Evolutionary conservation across 164 flowering plant genomes (phyloP).

Genomic region (Annona cherimola): DNA sequence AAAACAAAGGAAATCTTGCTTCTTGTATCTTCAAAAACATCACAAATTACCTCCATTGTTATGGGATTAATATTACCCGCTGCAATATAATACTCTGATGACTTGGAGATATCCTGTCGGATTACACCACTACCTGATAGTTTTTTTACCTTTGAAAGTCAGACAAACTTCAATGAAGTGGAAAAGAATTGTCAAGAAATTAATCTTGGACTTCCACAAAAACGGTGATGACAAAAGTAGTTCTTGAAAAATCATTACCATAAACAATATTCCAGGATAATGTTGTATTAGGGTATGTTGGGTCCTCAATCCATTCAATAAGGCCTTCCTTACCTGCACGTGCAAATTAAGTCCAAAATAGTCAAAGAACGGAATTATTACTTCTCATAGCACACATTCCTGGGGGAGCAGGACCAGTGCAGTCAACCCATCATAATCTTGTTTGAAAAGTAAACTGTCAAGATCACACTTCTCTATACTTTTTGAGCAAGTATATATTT

Average conservation of each 20-base stretch:
- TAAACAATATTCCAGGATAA: constrained; percentile 65
- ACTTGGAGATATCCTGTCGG: constrained; percentile 34
- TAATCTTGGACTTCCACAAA: not conserved
- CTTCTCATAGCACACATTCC: no score
- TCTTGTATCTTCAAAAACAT: not conserved
- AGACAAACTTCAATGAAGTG: not conserved
- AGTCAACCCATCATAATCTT: no score
- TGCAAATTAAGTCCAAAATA: not conserved
- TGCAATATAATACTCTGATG: constrained; percentile 59
- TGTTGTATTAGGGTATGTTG: constrained; percentile 60
- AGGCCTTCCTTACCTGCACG: constrained; percentile 65
- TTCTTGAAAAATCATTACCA: constrained; percentile 33
- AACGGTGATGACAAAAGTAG: not conserved
- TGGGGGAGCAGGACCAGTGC: no score
- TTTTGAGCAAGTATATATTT: no score
- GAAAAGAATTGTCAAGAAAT: no score
- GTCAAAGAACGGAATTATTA: not conserved
- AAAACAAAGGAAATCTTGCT: not conserved
- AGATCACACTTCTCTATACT: no score
- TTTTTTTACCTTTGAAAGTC: not conserved
- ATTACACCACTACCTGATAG: constrained; percentile 56
- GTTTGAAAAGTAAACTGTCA: no score
- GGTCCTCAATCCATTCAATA: constrained; percentile 59
- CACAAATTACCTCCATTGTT: constrained; percentile 42
- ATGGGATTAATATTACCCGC: constrained; percentile 52